Evolutionary conservation across 163 green algal genomes (phyloP).

Genomic region (Chloromonas sp.): DNA sequence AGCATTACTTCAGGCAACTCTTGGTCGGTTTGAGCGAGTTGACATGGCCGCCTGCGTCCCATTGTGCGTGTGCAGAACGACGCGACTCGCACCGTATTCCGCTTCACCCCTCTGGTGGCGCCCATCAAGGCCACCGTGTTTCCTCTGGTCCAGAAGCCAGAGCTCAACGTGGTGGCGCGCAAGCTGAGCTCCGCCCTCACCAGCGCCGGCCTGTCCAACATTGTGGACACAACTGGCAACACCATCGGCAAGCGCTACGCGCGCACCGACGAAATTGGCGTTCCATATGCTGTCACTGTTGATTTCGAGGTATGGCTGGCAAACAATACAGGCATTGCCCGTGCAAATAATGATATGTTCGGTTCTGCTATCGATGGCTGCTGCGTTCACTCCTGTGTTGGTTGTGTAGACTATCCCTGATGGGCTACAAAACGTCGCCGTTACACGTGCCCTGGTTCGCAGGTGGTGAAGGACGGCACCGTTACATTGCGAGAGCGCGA

Average conservation of each 20-base stretch:
- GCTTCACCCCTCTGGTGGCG: conserved; percentile 85
- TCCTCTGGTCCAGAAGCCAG: conserved; percentile 76
- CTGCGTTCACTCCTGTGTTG: too few relatives aligned
- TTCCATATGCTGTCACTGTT: conserved; percentile 95
- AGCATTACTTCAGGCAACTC: too few relatives aligned
- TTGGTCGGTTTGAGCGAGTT: too few relatives aligned
- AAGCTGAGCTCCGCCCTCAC: conserved; percentile 52
- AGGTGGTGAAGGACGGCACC: conserved; percentile 59
- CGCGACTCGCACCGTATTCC: conserved; percentile 69
- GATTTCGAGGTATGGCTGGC: conserved; percentile 49
- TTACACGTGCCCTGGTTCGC: background rate
- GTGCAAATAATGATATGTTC: too few relatives aligned
- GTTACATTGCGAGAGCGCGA: conserved; percentile 96
- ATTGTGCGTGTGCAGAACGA: conserved; percentile 13
- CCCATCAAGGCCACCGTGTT: conserved; percentile 97
- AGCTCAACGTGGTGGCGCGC: conserved; percentile 64
- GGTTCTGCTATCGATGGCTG: too few relatives aligned
- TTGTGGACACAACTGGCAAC: conserved; percentile 87
- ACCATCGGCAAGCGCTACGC: conserved; percentile 88
- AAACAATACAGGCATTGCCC: background rate
- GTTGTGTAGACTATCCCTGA: too few relatives aligned
- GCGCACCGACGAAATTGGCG: conserved; percentile 95
- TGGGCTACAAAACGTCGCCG: too few relatives aligned
- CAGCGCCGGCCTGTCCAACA: conserved; percentile 65
- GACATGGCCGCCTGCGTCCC: too few relatives aligned